A percentile compares a stretch with the other conserved stretches of the same genome.
phyloP scores from a whole-genome alignment of 2,329 filamentous ascomycete genomes.

The Hymenotorrendiella dingleyae region DNA sequence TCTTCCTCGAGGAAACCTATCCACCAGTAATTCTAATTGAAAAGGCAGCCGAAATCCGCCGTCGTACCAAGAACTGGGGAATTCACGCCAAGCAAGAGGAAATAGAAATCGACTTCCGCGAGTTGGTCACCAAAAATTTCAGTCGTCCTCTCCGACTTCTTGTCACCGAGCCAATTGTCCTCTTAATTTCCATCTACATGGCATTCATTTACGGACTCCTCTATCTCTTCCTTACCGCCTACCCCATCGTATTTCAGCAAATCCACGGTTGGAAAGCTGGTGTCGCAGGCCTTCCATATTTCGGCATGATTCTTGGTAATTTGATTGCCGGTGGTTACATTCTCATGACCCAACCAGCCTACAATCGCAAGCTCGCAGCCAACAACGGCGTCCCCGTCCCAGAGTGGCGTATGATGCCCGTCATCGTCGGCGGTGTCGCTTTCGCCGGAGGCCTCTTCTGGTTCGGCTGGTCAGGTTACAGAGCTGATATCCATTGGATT shows the following conservation, averaged over 20 bases:
- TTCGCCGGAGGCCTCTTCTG: constrained; percentile 66
- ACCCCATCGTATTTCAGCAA: constrained; percentile 71
- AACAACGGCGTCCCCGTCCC: constrained; percentile 61
- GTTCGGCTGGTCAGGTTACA: constrained; percentile 64
- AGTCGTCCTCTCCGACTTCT: constrained; percentile 39
- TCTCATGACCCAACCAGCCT: constrained; percentile 57
- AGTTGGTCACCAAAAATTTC: constrained; percentile 54
- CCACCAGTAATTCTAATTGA: constrained; percentile 58
- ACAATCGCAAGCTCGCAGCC: constrained; percentile 60
- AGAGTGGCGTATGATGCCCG: constrained; percentile 60
- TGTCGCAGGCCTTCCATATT: constrained; percentile 71
- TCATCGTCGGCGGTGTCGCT: constrained; percentile 53
- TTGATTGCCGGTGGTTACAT: constrained; percentile 61
- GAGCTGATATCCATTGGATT: constrained; percentile 53
- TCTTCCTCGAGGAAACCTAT: constrained; percentile 66
- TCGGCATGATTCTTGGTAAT: constrained; percentile 75
- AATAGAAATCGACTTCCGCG: constrained; percentile 59
- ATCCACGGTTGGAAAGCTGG: constrained; percentile 67
- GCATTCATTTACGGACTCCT: constrained; percentile 72
- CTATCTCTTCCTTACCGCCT: constrained; percentile 81
- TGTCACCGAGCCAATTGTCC: constrained; percentile 63
- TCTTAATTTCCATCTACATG: constrained; percentile 64
- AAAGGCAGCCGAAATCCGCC: constrained; percentile 56
- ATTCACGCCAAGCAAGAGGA: constrained; percentile 68
- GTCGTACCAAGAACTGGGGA: constrained; percentile 62